These are phyloP conservation scores for Carex sylvatica DNA, from an alignment of 202 grass and related monocot species.

Conservation along the genomic window DNA sequence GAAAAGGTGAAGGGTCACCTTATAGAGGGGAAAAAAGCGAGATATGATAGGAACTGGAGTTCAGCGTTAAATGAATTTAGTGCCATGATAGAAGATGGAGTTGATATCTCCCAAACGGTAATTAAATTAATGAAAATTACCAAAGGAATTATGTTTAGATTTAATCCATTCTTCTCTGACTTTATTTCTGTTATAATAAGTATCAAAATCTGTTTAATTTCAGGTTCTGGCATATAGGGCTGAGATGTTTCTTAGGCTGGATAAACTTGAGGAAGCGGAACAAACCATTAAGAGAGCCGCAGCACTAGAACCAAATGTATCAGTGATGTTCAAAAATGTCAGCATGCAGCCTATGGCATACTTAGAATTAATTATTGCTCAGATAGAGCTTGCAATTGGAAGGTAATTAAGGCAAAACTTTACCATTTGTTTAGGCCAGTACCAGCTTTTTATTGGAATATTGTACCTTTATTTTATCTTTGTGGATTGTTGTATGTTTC, in stretches of 20 bases:
- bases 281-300: constrained; percentile 17
- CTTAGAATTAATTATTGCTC: constrained; percentile 19
- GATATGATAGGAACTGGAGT: constrained; percentile 27
- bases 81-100: constrained; percentile 23
- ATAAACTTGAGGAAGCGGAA: constrained; percentile 31
- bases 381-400: constrained; percentile 36
- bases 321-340: neutral
- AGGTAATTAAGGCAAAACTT: constrained; percentile 18
- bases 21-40: constrained; percentile 16
- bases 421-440: neutral
- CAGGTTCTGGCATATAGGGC: constrained; percentile 38
- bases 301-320: neutral
- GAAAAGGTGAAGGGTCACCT: constrained; percentile 38
- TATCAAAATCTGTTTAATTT: neutral
- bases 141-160: neutral
- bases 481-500: no score
- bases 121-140: neutral
- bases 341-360: constrained; percentile 20
- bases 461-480: no score
- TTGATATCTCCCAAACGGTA: constrained; percentile 33
- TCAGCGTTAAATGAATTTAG: constrained; percentile 31
- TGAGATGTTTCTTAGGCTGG: constrained; percentile 35
- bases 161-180: neutral
- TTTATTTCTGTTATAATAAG: neutral
- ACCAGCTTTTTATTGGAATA: neutral